phyloP scores from a whole-genome alignment of 1,284 basidiomycete species.

The Pseudozyma sp. region DNA sequence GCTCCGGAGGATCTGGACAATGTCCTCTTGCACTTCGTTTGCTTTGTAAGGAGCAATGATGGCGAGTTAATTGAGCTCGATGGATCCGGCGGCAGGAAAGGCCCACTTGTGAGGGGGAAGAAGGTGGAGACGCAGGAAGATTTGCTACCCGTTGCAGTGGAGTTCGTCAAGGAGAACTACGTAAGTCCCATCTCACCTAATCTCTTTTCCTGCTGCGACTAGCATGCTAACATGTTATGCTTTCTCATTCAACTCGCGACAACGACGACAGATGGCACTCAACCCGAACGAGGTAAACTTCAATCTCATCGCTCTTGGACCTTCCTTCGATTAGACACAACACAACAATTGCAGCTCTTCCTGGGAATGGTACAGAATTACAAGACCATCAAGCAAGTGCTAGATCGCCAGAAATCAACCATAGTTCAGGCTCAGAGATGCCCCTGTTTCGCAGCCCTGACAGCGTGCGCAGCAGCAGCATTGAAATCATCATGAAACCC shows the following conservation, averaged over 20 bases:
- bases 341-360: neutral
- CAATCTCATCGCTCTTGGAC: conserved; percentile 64
- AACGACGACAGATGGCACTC: conserved; percentile 52
- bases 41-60: conserved; percentile 59
- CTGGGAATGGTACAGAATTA: too few relatives aligned
- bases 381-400: too few relatives aligned
- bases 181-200: conserved; percentile 25
- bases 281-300: conserved; percentile 64
- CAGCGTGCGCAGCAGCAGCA: conserved; percentile 53
- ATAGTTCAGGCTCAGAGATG: conserved; percentile 14
- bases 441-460: conserved; percentile 46
- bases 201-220: too few relatives aligned
- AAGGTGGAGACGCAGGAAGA: conserved; percentile 46
- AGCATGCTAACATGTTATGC: neutral
- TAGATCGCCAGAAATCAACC: neutral
- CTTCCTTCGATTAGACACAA: conserved; percentile 18
- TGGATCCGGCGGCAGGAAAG: conserved; percentile 53
- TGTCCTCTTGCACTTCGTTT: conserved; percentile 67
- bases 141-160: conserved; percentile 42
- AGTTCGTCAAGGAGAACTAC: conserved; percentile 61
- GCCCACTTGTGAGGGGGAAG: conserved; percentile 56
- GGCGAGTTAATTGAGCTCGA: conserved; percentile 66
- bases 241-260: neutral
- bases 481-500: conserved; percentile 56
- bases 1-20: conserved; percentile 62